Percentiles rank a stretch among this genome's conserved stretches.
These are phyloP conservation scores for Colletotrichum orchidophilum DNA, from an alignment of 2,329 filamentous ascomycete species.

Conservation along the genomic window DNA sequence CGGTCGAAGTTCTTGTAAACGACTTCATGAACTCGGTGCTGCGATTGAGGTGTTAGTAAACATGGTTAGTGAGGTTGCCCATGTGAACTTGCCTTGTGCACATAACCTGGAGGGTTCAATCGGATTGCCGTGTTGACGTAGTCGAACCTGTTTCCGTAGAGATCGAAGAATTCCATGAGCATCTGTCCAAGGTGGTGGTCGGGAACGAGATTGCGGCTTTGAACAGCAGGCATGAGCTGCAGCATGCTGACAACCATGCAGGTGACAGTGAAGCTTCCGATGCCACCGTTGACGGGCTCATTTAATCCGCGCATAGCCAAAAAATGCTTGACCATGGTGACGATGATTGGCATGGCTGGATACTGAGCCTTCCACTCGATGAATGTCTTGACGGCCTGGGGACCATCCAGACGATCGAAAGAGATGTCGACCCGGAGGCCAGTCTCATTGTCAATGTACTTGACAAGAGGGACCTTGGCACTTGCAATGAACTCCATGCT, in stretches of 20 bases:
- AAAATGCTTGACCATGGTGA: constrained; percentile 92
- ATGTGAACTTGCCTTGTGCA: constrained; percentile 73
- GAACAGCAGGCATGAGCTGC: constrained; percentile 78
- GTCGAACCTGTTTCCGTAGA: constrained; percentile 88
- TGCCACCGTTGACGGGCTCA: constrained; percentile 88
- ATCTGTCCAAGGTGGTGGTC: constrained; percentile 80
- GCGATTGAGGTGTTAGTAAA: background rate
- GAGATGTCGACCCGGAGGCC: constrained; percentile 90
- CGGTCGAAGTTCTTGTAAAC: constrained; percentile 71
- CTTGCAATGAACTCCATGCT: constrained; percentile 74
- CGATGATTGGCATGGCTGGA: constrained; percentile 86
- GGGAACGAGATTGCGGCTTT: constrained; percentile 66
- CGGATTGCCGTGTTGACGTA: constrained; percentile 76
- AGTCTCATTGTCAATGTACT: constrained; percentile 83
- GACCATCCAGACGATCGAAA: constrained; percentile 89
- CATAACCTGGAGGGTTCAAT: constrained; percentile 77
- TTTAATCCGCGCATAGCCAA: constrained; percentile 89
- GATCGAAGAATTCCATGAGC: constrained; percentile 86
- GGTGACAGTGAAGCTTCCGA: constrained; percentile 94
- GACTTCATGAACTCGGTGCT: constrained; percentile 40
- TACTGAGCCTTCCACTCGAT: constrained; percentile 80
- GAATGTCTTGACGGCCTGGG: constrained; percentile 84
- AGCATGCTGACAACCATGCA: constrained; percentile 92
- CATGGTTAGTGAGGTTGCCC: no score
- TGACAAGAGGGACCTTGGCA: constrained; percentile 91